Base-by-base conservation (phyloP, 805 yeast species). In the Lipomyces anomalus region DNA sequence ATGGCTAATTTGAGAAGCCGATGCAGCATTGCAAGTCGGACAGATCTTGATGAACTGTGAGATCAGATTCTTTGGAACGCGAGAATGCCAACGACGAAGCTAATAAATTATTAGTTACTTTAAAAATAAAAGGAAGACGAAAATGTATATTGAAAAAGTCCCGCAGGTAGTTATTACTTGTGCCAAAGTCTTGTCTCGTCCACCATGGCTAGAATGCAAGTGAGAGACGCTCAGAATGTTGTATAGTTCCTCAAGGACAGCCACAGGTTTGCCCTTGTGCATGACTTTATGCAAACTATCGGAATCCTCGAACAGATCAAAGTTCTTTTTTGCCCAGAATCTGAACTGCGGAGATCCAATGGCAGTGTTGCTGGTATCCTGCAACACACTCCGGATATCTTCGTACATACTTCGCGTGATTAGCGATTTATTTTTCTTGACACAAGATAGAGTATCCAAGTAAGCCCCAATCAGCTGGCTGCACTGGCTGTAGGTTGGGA, bases 1-100 rank as follows among this genome's bases (percentile, higher is more conserved):
- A 61, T 84, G 84, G 4, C 83, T 71, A 35, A 75, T 73, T 35
- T 96, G 95, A 0, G 90, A 84, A 40, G 88, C 80, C 13, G 82
- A 72, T 6, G 78, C 69, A 57, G 90, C 72, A 38, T 45, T 40
- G 43, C 55, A 50, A 4, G 54, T 49, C 18, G 55, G 55, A 20
- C 55, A 50, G 18, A 50, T 40, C 40, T 49, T 49, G 45, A 50
- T 36, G 17, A 50, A 50, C 41, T 49, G 53, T 28, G 55, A 38
- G 24, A 50, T 42, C 23, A 50, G 29, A 32, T 48, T 49, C 42
- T 50, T 50, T 37, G 55, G 55, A 16, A 50, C 55, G 34, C 55
- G 46, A 11, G 50, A 30, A 35, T 41, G 41, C 54, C 54, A 49
- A 20, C 22, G 40, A 26, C 53, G 50, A 20, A 50, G 42, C 44